Base-by-base conservation (phyloP, 352 stramenopile species). In the Phytophthora brassicae region DNA sequence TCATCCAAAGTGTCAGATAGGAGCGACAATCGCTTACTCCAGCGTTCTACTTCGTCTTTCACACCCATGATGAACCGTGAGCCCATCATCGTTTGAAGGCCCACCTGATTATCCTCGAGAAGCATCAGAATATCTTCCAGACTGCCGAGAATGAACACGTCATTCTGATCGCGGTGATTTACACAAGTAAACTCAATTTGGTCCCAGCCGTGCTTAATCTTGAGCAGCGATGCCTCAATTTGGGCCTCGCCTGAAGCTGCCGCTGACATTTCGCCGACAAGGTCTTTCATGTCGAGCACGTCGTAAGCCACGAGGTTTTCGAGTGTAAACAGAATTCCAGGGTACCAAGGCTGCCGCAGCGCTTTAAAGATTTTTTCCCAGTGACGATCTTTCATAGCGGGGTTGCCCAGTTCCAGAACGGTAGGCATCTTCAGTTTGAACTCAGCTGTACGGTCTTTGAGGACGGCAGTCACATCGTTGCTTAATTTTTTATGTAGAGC, bases 281-380 rank as follows among this genome's bases (percentile, higher is more conserved):
- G 47, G 20, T 97, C 86, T 64, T 95, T 95, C 78, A 95, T 91
- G 28, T 96, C 84, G 0, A 96, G 68, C 9, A 95, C 86, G 6
- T 94, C 89, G 39, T 92, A 92, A 23, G 85, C 69, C 13, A 97
- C 87, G 0, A 97, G 68, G 52, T 96, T 94, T 38, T 95, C 87
- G 2, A 97, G 73, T 14, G 84, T 95, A 47, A 97, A 97, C 19
- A 87, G 41, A 52, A 97, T 93, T 0, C 91, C 89, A 19, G 88
- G 86, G 52, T 96, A 95, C 81, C 85, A 97, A 19, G 87, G 84
- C 58, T 96, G 87, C 5, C 88, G 78, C 20, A 96, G 59, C 11
- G 86, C 79, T 60, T 97, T 94, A 67, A 97, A 97, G 28, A 98
- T 97, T 64, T 94, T 90, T 52, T 97, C 86, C 95, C 95, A 98